Conservation (phyloP, 331 rosid species). For the Arachis monticola region DNA sequence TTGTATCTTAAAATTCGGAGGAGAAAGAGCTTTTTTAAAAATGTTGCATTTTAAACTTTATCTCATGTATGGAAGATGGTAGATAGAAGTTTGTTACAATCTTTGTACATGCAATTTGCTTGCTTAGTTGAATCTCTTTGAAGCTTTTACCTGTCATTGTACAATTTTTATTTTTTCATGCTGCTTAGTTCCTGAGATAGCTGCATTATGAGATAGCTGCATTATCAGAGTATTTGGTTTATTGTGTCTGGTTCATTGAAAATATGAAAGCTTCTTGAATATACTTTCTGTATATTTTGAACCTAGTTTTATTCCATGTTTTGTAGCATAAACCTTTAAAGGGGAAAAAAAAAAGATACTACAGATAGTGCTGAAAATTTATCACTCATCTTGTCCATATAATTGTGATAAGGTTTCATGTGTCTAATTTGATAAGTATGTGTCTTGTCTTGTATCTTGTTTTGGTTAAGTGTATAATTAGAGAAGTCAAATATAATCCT, state of each 20-base stretch:
- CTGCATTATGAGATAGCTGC: background rate
- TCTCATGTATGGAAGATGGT: slow-evolving; percentile 30
- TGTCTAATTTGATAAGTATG: no score
- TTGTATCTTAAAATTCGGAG: slow-evolving; percentile 38
- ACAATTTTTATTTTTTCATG: slow-evolving; percentile 27
- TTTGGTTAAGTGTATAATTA: background rate
- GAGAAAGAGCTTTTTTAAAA: slow-evolving; percentile 34
- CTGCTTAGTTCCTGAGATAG: slow-evolving; percentile 6
- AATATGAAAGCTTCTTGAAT: slow-evolving; percentile 10
- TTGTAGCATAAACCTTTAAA: no score
- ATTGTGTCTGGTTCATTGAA: background rate
- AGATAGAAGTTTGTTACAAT: slow-evolving; percentile 42
- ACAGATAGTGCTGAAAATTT: no score
- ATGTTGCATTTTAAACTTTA: slow-evolving; percentile 38
- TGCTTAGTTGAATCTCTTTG: slow-evolving; percentile 37
- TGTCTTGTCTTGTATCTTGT: no score
- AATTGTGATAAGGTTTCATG: no score
- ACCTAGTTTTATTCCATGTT: no score
- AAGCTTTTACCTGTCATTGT: slow-evolving; percentile 15
- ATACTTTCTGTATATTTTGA: background rate
- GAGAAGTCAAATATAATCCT: background rate
- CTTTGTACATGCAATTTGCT: slow-evolving; percentile 38
- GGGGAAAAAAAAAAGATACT: no score
- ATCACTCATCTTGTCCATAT: no score
- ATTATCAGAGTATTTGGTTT: slow-evolving; percentile 1